Evolutionary conservation across 2,329 filamentous ascomycete genomes (phyloP), one percentile per base, ranked within the genome.

Genomic region (Fusarium tuaranense): DNA sequence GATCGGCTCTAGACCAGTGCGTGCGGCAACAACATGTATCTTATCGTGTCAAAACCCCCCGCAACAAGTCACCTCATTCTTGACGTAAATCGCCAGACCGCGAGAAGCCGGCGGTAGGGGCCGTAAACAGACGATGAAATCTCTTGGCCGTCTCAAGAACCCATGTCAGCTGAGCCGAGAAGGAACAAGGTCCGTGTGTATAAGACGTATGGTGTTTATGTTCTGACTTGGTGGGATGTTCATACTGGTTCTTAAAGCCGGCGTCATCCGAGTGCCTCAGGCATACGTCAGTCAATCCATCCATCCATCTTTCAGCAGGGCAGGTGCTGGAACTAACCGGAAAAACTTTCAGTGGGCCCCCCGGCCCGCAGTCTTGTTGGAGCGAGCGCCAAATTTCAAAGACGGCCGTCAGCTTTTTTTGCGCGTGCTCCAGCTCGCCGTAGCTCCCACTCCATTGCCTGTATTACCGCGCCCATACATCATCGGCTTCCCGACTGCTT

Each of bases 381-480:
- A 72, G 75, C 75, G 73, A 72, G 78, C 75, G 78, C 78, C 76
- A 80, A 80, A 80, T 79, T 79, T 80, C 78, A 61, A 73, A 70
- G 65, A 71, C 65, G 73, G 67, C 75, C 72, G 78, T 77, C 79
- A 79, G 79, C 79, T 78, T 81, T 81, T 79, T 80, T 78, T 80
- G 81, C 80, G 80, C 77, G 76, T 76, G 72, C 74, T 59, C 73
- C 78, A 79, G 78, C 78, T 80, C 72, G 79, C 76, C 72, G 78
- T 79, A 78, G 81, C 78, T 80, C 73, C 34, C 53, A 53, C 53
- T 22, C 34, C 53, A 53, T 34, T 22, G 20, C 14, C 67, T 59
- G 60, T 76, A 72, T 76, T 78, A 75, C 74, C 73, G 76, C 79
- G 79, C 76, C 77, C 76, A 78, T 78, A 78, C 81, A 81, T 80